These are phyloP conservation scores for Pneumocystis wakefieldiae DNA, from an alignment of 1,139 yeast genomes.

Conservation along the genomic window DNA sequence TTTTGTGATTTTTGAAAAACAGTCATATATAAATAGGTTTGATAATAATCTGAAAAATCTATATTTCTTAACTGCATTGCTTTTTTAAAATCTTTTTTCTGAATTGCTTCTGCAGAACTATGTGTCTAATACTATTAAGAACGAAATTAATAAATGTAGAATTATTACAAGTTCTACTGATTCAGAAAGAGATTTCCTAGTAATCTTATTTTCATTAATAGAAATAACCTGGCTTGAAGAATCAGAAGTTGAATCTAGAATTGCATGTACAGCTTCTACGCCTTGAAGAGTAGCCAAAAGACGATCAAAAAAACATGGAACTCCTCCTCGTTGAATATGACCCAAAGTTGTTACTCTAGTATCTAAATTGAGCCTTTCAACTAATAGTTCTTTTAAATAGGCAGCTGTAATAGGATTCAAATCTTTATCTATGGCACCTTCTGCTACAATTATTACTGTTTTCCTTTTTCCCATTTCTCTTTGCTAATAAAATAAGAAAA, in stretches of 20 bases:
- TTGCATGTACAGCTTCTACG: conserved; percentile 92
- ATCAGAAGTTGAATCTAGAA: conserved; percentile 70
- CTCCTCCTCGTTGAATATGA: conserved; percentile 96
- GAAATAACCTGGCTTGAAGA: conserved; percentile 95
- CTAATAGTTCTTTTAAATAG: conserved; percentile 66
- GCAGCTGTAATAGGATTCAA: conserved; percentile 67
- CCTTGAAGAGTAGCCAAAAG: conserved; percentile 88
- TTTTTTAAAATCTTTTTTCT: conserved; percentile 57
- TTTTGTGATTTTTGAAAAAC: conserved; percentile 15
- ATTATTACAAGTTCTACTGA: conserved; percentile 45
- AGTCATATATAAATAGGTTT: conserved; percentile 33
- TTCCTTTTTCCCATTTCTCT: conserved; percentile 80
- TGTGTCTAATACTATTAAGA: conserved; percentile 33
- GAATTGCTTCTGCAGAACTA: conserved; percentile 75
- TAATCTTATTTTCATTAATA: conserved; percentile 70
- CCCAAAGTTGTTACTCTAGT: conserved; percentile 92
- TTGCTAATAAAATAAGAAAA: conserved; percentile 35
- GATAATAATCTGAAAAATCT: conserved; percentile 65
- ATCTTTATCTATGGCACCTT: conserved; percentile 83
- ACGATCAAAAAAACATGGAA: conserved; percentile 90
- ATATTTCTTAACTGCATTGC: conserved; percentile 82
- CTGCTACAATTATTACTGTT: conserved; percentile 91
- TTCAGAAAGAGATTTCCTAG: conserved; percentile 69
- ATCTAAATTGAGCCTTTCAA: conserved; percentile 61
- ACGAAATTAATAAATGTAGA: background rate